Evolutionary conservation across 164 flowering plant species (phyloP), one percentile per base, ranked within the genome.

Genomic region (Piper betle): DNA sequence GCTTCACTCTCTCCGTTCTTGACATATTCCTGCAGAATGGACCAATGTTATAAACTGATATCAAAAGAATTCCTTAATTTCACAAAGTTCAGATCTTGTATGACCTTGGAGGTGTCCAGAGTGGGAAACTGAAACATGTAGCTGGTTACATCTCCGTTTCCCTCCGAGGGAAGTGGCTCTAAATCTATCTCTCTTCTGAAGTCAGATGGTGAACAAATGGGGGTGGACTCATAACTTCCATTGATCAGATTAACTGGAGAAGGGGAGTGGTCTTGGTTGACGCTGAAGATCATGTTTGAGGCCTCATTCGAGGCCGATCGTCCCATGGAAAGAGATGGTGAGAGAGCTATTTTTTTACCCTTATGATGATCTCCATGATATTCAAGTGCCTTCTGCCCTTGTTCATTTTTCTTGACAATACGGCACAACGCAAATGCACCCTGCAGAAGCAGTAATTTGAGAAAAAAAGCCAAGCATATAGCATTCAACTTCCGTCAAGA

Each of bases 341-440:
- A 55, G 7, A 15, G 50, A 0, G 73, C 82, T 19, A 40, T 74
- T 60, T 58, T 74, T 73, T 77, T 84, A 55, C 68, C 60, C 56
- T 75, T 83, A 38, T 70, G 46, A 38, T 70, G 46, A 33, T 79
- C 84, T 53, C 68, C 77, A 41, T 73, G 68, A 42, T 40, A 37
- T 63, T 74, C 80, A 63, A 64, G 63, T 3, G 38, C 66, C 69
- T 78, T 81, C 59, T 53, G 71, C 20, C 70, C 58, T 0, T 55
- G 60, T 42, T 81, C 91, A 55, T 72, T 85, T 81, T 71, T 91
- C 67, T 86, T 86, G 6, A 81, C 69, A 12, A 91, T 77, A 38
- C 87, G 92, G 65, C 98, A 91, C 74, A 88, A 71, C 37, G 94
- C 90, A 77, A 81, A 88, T 65, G 78, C 82, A 57, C 92, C 94